Percentiles rank a stretch among this genome's conserved stretches.
phyloP scores from a whole-genome alignment of 805 yeast genomes.

The Candida suzukii region DNA sequence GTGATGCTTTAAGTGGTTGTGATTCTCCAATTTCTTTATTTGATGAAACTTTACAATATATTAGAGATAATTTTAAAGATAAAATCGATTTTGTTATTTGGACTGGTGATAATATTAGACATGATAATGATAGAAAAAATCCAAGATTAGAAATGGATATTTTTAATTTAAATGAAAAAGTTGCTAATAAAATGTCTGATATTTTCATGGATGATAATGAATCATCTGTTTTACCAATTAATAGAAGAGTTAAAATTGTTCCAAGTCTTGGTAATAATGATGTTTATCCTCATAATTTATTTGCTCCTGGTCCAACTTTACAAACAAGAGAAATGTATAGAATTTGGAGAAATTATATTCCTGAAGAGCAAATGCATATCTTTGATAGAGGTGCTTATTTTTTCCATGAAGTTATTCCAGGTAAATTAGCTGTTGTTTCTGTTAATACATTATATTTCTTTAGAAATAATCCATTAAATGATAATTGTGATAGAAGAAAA shows the following conservation, averaged over 20 bases:
- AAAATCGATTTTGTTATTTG: conserved; percentile 80
- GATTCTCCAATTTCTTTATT: conserved; percentile 64
- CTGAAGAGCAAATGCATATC: conserved; percentile 68
- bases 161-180: conserved; percentile 56
- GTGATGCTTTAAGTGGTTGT: conserved; percentile 72
- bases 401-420: conserved; percentile 73
- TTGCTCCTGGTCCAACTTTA: conserved; percentile 82
- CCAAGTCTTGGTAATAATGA: conserved; percentile 85
- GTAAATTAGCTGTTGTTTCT: conserved; percentile 68
- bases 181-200: conserved; percentile 45
- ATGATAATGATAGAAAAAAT: conserved; percentile 66
- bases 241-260: conserved; percentile 35
- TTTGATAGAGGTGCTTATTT: conserved; percentile 73
- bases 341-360: conserved; percentile 69
- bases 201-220: conserved; percentile 44
- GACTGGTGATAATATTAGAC: conserved; percentile 89
- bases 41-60: conserved; percentile 61
- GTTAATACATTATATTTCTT: conserved; percentile 72
- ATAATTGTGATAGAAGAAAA: conserved; percentile 62
- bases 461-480: conserved; percentile 75
- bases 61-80: conserved; percentile 55
- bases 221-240: conserved; percentile 15
- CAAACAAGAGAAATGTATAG: conserved; percentile 72
- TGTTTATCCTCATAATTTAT: conserved; percentile 82
- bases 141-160: conserved; percentile 75